Evolutionary conservation across 257 asterid genomes (phyloP).

Genomic region (Gynochthodes officinalis): DNA sequence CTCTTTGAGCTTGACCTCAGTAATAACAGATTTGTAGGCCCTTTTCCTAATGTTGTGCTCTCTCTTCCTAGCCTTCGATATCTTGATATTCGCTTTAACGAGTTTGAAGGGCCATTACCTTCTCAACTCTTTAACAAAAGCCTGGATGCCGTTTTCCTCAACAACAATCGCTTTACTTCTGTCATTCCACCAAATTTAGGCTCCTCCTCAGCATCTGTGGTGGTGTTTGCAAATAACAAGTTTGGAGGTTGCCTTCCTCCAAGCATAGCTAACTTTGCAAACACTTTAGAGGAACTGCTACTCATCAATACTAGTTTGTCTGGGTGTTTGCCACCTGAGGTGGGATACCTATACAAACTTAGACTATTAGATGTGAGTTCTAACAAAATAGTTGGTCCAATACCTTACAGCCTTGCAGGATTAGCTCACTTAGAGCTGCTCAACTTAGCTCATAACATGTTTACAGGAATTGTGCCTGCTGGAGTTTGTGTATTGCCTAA

Average conservation of each 20-base stretch:
- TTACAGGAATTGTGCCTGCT: slow-evolving; percentile 53
- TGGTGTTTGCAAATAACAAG: slow-evolving; percentile 66
- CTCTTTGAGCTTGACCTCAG: slow-evolving; percentile 72
- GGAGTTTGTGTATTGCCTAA: slow-evolving; percentile 60
- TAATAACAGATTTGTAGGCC: slow-evolving; percentile 73
- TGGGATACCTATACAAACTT: slow-evolving; percentile 58
- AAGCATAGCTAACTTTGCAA: slow-evolving; percentile 49
- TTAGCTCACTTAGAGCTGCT: slow-evolving; percentile 50
- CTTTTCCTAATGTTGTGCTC: slow-evolving; percentile 60
- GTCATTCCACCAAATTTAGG: slow-evolving; percentile 49
- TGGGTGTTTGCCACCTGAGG: slow-evolving; percentile 64
- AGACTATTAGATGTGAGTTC: slow-evolving; percentile 56
- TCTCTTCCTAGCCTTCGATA: slow-evolving; percentile 44
- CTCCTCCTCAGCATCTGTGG: slow-evolving; percentile 48
- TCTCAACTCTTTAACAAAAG: slow-evolving; percentile 41
- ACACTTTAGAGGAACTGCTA: slow-evolving; percentile 54
- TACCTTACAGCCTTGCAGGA: slow-evolving; percentile 61
- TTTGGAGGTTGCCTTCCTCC: slow-evolving; percentile 63
- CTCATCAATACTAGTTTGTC: slow-evolving; percentile 53
- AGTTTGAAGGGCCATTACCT: slow-evolving; percentile 70
- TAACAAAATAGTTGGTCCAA: slow-evolving; percentile 51
- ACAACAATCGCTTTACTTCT: slow-evolving; percentile 48
- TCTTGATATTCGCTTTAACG: slow-evolving; percentile 68
- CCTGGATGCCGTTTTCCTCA: slow-evolving; percentile 61
- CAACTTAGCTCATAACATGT: slow-evolving; percentile 58